Base-by-base conservation (phyloP, 192 early-diverging fungal genomes). In the Piromyces finnis region DNA sequence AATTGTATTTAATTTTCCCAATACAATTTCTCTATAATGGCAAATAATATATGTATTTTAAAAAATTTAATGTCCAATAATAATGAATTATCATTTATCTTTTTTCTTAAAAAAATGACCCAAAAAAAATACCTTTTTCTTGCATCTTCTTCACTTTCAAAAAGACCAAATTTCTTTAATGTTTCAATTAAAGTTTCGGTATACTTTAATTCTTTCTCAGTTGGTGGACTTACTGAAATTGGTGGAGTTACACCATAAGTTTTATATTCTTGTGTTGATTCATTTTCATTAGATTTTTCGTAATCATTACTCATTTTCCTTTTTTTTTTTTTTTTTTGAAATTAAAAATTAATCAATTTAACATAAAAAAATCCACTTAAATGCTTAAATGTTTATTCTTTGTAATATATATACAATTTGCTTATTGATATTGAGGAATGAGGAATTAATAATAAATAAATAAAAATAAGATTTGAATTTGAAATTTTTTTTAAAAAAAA, bases 71-170 rank as follows among this genome's bases (percentile, higher is more conserved):
- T 30, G 36, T 27, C 77, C n/a, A 29, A 68, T 78, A 77, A n/a
- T n/a, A n/a, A n/a, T n/a, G n/a, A n/a, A n/a, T n/a, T n/a, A n/a
- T n/a, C n/a, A n/a, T n/a, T n/a, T n/a, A n/a, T n/a, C n/a, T n/a
- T n/a, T n/a, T n/a, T n/a, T n/a, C n/a, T n/a, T n/a, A n/a, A n/a
- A n/a, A n/a, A n/a, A 14, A 29, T 30, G 4, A 17, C 28, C 9
- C 30, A 32, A 6, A 32, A 26, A 29, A 28, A 32, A 32, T 89
- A 94, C 93, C 97, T 91, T 82, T 92, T 92, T 39, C 88, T 88
- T 79, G 93, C 91, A 80, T 96, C 95, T 37, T 94, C 91, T 27
- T 93, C 92, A 81, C 89, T 92, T 84, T 99, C 97, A 86, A 95
- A 99, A 79, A 94, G 90, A 30, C 92, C 92, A 80, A 92, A 88